Conservation (phyloP, 257 asterid genomes). For the Lavandula angustifolia region DNA sequence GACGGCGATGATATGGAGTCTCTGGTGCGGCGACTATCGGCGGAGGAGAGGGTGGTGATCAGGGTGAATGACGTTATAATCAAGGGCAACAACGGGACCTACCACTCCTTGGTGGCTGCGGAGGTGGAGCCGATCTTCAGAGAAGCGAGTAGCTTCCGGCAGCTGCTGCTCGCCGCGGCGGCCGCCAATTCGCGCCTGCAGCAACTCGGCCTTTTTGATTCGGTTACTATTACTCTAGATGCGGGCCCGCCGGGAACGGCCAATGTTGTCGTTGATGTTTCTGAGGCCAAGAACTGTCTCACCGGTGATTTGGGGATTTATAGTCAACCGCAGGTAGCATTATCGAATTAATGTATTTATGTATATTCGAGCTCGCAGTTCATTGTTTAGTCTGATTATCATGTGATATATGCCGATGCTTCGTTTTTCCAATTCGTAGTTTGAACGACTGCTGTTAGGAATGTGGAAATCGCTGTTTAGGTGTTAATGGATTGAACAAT, state of each 20-base stretch:
- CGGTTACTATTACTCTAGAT: conserved; percentile 75
- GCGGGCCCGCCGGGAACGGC: conserved; percentile 87
- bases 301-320: conserved; percentile 67
- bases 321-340: conserved; percentile 70
- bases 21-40: conserved; percentile 56
- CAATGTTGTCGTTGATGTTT: conserved; percentile 72
- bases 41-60: conserved; percentile 67
- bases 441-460: conserved; percentile 11
- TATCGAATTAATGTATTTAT: conserved; percentile 18
- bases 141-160: conserved; percentile 65
- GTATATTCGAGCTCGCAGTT: conserved; percentile 13
- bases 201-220: conserved; percentile 66
- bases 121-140: conserved; percentile 63
- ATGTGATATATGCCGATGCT: neutral
- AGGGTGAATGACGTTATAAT: conserved; percentile 85
- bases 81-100: conserved; percentile 79
- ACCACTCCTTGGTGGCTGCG: conserved; percentile 60
- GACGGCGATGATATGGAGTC: conserved; percentile 55
- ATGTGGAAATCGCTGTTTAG: conserved; percentile 10
- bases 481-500: conserved; percentile 8
- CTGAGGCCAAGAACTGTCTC: conserved; percentile 56
- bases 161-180: conserved; percentile 65
- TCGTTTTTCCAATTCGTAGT: neutral
- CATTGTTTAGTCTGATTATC: conserved; percentile 8
- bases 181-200: conserved; percentile 61